Evolutionary conservation across 768 basidiomycete genomes (phyloP).

Genomic region (Suillus subalutaceus): DNA sequence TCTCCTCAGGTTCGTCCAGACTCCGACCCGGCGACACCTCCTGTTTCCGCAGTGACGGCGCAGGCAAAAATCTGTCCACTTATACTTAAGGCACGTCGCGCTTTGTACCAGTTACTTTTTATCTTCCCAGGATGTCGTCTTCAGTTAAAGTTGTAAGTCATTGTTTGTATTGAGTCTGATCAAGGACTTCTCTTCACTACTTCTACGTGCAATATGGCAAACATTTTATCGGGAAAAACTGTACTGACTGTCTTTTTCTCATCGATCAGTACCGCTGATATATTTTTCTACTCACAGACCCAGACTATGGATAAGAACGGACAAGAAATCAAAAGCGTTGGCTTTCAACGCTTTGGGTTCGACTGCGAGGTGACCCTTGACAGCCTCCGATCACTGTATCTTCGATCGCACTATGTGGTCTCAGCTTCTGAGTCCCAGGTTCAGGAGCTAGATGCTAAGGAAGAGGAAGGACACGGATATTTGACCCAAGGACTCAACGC

Average conservation of each 20-base stretch:
- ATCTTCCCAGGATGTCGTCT: constrained; percentile 16
- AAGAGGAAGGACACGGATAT: constrained; percentile 50
- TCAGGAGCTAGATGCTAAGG: constrained; percentile 42
- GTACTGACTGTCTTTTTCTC: constrained; percentile 16
- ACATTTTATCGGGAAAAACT: constrained; percentile 20
- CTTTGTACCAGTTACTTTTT: neutral
- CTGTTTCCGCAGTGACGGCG: neutral
- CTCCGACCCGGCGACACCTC: neutral
- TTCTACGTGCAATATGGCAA: constrained; percentile 22
- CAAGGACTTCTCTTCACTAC: neutral
- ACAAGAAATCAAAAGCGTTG: constrained; percentile 75
- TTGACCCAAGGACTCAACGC: constrained; percentile 50
- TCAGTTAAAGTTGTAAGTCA: constrained; percentile 16
- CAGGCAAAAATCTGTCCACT: neutral
- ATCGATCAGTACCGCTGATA: constrained; percentile 1
- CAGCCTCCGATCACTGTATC: constrained; percentile 83
- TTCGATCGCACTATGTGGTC: constrained; percentile 76
- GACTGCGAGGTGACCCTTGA: constrained; percentile 83
- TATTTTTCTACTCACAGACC: constrained; percentile 43
- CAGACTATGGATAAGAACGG: constrained; percentile 75
- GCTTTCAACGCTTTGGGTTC: constrained; percentile 86
- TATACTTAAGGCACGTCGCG: neutral
- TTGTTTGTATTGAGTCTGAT: neutral
- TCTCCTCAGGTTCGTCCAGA: neutral
- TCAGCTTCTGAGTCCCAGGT: constrained; percentile 41